Evolutionary conservation across 371 early-diverging fungal species (phyloP).

Genomic region (Mucor velutinosus): DNA sequence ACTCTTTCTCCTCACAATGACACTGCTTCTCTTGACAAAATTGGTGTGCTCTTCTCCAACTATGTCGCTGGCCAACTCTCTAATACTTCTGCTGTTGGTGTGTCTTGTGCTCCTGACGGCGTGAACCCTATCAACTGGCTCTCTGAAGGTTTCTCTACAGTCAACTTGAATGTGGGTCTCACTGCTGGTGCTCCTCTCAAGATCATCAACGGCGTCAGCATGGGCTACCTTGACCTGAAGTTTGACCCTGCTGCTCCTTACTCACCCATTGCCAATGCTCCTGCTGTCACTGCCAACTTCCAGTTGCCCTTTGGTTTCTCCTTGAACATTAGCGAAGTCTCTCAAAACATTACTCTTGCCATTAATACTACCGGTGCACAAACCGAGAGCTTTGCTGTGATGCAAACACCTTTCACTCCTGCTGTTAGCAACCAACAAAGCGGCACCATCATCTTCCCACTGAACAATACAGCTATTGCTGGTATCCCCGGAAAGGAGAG

Average conservation of each 20-base stretch:
- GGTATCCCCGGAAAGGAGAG: conserved; percentile 41
- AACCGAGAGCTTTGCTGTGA: conserved; percentile 47
- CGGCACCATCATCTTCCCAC: conserved; percentile 51
- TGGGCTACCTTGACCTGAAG: conserved; percentile 55
- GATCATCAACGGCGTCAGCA: conserved; percentile 53
- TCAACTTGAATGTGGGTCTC: conserved; percentile 53
- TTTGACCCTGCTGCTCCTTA: conserved; percentile 54
- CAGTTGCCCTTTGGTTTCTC: conserved; percentile 60
- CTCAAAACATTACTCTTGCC: conserved; percentile 52
- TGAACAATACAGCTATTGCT: conserved; percentile 40
- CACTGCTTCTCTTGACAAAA: conserved; percentile 42
- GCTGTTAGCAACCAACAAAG: conserved; percentile 46
- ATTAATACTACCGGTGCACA: conserved; percentile 22
- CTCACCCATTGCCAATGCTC: conserved; percentile 48
- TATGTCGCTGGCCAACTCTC: conserved; percentile 55
- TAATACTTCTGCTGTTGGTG: conserved; percentile 53
- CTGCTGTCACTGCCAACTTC: conserved; percentile 52
- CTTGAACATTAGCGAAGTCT: conserved; percentile 53
- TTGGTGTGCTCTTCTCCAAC: conserved; percentile 54
- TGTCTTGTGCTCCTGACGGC: conserved; percentile 62
- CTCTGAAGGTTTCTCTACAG: conserved; percentile 54
- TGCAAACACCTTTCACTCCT: conserved; percentile 47
- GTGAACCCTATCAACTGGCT: conserved; percentile 57
- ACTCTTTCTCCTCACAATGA: conserved; percentile 49
- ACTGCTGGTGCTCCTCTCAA: conserved; percentile 42